Base-by-base conservation (phyloP, 225 moss, liverwort and hornwort species). In the Asterella californica region DNA sequence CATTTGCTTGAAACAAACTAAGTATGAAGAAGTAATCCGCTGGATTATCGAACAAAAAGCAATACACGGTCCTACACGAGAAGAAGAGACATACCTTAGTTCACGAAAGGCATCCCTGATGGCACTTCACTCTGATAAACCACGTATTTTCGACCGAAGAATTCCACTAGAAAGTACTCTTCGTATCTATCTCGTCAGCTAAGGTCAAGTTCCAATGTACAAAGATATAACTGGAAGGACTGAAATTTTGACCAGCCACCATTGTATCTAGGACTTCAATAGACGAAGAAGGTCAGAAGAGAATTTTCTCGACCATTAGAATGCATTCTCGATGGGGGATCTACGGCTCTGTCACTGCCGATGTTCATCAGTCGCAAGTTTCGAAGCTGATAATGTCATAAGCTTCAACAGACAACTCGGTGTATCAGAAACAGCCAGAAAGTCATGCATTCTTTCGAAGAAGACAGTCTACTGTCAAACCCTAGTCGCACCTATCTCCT, bases 31-130 rank as follows among this genome's bases (percentile, higher is more conserved):
- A 42, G 42, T 7, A 2, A 42, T 42, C 42, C 3, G 42, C 42
- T 42, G 42, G 42, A 42, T 42, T 42, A n/a, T 42, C 42, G 42
- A 7, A 42, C 42, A 42, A 42, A 7, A 42, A 42, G 42, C 42
- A 42, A 42, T 42, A 42, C 7, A 2, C 42, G 42, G 7, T 42
- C 3, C 42, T 7, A 42, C 42, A 2, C 7, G 42, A 3, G 7
- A 42, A 42, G 4, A 42, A 42, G 42, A 37, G 61, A 37, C 76
- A 12, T 62, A 82, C 82, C 82, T 88, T 80, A 95, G 17, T 85
- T 85, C 78, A 95, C 87, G 81, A 93, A 94, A 60, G 94, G 96
- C 79, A 96, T 81, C 70, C 96, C 96, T 24, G 96, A 92, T 64
- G 91, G 89, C 69, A 94, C 94, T 86, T 76, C 87, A 17, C 32